Evolutionary conservation across 1,284 basidiomycete species (phyloP), one percentile per base, ranked within the genome.

Genomic region (Cystobasidium pallidum): DNA sequence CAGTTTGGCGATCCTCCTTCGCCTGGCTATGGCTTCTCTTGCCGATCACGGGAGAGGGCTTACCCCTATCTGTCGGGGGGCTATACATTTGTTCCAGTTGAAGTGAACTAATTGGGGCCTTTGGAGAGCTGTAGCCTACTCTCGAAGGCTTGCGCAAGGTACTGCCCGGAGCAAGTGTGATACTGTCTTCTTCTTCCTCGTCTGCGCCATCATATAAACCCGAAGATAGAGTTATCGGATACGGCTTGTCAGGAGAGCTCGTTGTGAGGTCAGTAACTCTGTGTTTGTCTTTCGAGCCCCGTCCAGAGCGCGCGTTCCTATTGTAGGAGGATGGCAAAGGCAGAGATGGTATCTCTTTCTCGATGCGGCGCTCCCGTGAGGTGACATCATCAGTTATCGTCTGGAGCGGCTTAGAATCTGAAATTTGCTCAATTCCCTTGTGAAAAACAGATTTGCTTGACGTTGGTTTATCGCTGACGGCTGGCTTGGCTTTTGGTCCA

Each of bases 401-500:
- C 19, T 30, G 36, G 32, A 32, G 36, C n/a, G 54, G 36, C 19
- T 15, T 6, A 34, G 26, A 26, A 4, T 19, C 7, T n/a, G 30
- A 15, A 1, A 2, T 1, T 11, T 28, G 30, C 26, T 57, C 54
- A 36, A 1, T 24, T 8, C 32, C 4, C 0, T 57, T 3, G 3
- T 10, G n/a, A 17, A 19, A 15, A 57, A 3, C 32, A 19, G 54
- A n/a, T 34, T n/a, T 11, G 54, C 4, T 34, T 4, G 19, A 11
- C 30, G 17, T 34, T 7, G 2, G 6, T n/a, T 7, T 34, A 11
- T 34, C 32, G 13, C 10, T 57, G 6, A n/a, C 54, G 2, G 54
- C 54, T 19, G 54, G 54, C 32, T n/a, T 57, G 32, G 54, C 54
- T n/a, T 57, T 57, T 10, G 17, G 54, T 24, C 8, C 49, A 15